phyloP scores from a whole-genome alignment of 192 early-diverging fungal species.

The Cladochytrium replicatum region DNA sequence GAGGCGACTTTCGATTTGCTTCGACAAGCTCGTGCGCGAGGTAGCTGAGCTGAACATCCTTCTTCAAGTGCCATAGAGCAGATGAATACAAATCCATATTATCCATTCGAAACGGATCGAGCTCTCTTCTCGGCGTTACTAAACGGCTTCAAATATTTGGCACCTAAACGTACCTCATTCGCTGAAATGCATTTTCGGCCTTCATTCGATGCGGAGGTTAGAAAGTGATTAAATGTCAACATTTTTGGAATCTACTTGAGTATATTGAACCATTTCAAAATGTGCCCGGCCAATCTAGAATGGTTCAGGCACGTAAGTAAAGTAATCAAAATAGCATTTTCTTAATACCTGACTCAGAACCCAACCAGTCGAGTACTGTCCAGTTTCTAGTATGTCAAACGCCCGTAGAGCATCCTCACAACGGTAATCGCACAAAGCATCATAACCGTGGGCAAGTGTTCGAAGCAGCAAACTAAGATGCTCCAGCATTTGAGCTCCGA shows the following conservation, averaged over 20 bases:
- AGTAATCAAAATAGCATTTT: no score
- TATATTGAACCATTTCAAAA: slow-evolving; percentile 12
- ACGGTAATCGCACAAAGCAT: no score
- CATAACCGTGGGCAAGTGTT: no score
- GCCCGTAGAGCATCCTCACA: no score
- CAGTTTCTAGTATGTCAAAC: no score
- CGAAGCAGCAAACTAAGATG: no score
- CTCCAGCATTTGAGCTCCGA: no score
- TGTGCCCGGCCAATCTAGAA: slow-evolving; percentile 41
- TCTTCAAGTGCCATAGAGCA: slow-evolving; percentile 73
- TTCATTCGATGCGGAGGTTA: no score
- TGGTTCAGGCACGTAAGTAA: no score
- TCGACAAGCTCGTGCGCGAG: slow-evolving; percentile 68
- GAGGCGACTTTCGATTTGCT: slow-evolving; percentile 51
- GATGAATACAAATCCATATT: slow-evolving; percentile 83
- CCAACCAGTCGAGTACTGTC: no score
- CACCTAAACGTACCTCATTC: slow-evolving; percentile 13
- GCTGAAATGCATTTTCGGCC: slow-evolving; percentile 41
- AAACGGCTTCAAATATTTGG: neutral
- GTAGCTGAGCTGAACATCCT: slow-evolving; percentile 57
- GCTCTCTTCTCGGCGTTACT: slow-evolving; percentile 23
- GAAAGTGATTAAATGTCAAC: no score
- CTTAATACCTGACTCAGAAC: no score
- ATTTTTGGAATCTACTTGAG: neutral
- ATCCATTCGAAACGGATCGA: slow-evolving; percentile 61